phyloP scores from a whole-genome alignment of 352 stramenopile species.

The Phytopythium aichiense region DNA sequence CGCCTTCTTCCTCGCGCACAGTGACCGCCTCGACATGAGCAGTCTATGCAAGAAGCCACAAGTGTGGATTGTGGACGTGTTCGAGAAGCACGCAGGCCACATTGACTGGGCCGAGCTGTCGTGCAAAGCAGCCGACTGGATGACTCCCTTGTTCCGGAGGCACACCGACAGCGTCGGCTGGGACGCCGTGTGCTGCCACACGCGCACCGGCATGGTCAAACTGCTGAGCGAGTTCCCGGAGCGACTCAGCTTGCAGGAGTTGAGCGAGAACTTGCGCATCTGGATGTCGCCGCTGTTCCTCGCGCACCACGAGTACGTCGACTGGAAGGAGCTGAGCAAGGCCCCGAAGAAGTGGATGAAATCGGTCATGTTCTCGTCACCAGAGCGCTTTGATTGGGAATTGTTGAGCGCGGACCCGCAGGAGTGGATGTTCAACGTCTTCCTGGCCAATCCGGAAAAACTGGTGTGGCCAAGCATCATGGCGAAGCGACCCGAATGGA shows the following conservation, averaged over 20 bases:
- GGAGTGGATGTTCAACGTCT: neutral
- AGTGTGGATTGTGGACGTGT: neutral
- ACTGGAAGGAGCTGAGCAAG: neutral
- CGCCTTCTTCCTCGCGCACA: neutral
- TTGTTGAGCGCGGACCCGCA: neutral
- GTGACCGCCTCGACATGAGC: neutral
- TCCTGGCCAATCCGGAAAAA: neutral
- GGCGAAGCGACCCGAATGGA: neutral
- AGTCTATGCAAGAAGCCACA: neutral
- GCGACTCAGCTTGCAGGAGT: neutral
- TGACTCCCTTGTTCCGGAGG: neutral
- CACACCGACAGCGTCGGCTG: neutral
- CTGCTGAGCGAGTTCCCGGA: neutral
- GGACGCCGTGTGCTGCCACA: neutral
- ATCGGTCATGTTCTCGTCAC: neutral
- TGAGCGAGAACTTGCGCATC: neutral
- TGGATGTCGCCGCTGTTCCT: neutral
- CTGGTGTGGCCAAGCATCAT: neutral
- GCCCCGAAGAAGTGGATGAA: neutral
- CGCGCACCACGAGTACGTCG: neutral
- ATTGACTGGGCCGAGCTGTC: neutral
- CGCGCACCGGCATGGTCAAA: neutral
- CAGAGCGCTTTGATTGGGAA: neutral
- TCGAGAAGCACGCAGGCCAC: neutral
- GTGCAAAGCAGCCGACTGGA: neutral